Conservation (phyloP, 768 basidiomycete genomes). For the Wakefieldia striispora region DNA sequence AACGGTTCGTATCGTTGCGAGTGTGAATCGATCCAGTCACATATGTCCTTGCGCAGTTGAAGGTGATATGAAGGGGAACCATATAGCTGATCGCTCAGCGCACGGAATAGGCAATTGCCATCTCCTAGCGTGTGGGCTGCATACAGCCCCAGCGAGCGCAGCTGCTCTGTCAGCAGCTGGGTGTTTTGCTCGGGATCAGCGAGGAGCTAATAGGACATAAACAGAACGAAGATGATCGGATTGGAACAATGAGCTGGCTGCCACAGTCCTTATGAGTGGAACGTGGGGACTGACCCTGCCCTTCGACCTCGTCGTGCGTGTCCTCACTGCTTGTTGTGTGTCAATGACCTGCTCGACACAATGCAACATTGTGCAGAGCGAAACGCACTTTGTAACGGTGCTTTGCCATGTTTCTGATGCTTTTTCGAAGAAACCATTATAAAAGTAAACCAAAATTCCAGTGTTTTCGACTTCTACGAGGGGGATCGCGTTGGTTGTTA, state of each 20-base stretch:
- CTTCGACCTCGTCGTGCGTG: slow-evolving; percentile 58
- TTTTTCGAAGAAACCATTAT: slow-evolving; percentile 45
- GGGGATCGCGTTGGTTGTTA: slow-evolving; percentile 37
- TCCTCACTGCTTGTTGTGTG: slow-evolving; percentile 42
- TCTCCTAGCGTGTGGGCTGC: slow-evolving; percentile 86
- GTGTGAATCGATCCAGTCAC: slow-evolving; percentile 75
- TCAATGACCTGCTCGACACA: slow-evolving; percentile 27
- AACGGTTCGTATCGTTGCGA: slow-evolving; percentile 79
- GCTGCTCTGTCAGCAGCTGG: slow-evolving; percentile 65
- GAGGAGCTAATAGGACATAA: slow-evolving; percentile 33
- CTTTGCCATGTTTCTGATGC: slow-evolving; percentile 36
- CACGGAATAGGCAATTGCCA: slow-evolving; percentile 93
- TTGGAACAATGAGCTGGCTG: slow-evolving; percentile 17
- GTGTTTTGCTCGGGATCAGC: slow-evolving; percentile 65
- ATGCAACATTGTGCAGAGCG: slow-evolving; percentile 23
- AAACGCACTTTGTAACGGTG: slow-evolving; percentile 41
- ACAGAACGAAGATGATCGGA: slow-evolving; percentile 10
- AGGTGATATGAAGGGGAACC: slow-evolving; percentile 71
- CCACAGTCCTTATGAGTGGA: slow-evolving; percentile 14
- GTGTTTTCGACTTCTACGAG: slow-evolving; percentile 19
- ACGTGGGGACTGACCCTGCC: slow-evolving; percentile 48
- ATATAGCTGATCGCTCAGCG: slow-evolving; percentile 83
- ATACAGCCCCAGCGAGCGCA: slow-evolving; percentile 77
- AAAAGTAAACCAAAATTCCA: slow-evolving; percentile 30
- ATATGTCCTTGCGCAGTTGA: slow-evolving; percentile 70